phyloP scores from a whole-genome alignment of 1,284 basidiomycete species.

The Volvariella volvacea region DNA sequence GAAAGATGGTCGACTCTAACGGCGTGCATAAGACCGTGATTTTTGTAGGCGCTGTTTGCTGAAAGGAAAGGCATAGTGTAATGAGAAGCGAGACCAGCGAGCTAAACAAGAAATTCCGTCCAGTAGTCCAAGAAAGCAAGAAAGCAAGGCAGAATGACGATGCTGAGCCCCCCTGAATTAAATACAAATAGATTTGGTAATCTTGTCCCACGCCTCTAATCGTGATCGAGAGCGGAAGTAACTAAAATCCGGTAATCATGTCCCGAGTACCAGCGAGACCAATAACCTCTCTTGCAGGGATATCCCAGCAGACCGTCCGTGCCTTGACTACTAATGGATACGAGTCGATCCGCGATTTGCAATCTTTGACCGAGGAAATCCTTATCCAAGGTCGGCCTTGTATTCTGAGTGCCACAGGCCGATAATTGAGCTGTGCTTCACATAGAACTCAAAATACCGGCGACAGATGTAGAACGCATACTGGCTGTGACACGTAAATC shows the following conservation, averaged over 20 bases:
- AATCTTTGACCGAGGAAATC: no score
- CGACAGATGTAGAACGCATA: neutral
- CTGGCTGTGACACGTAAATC: neutral
- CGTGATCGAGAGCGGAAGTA: constrained; percentile 1
- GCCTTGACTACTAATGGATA: no score
- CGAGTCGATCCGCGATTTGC: no score
- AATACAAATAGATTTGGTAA: no score
- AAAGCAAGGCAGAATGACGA: neutral
- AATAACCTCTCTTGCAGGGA: no score
- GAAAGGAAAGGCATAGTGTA: neutral
- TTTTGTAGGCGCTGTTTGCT: constrained; percentile 9
- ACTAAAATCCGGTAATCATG: no score
- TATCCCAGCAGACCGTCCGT: no score
- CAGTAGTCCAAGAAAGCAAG: constrained; percentile 4
- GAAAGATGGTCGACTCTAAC: constrained; percentile 39
- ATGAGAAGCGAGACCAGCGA: constrained; percentile 4
- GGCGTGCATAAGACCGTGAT: constrained; percentile 17
- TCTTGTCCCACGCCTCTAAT: constrained; percentile 3
- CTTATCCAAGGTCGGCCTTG: no score
- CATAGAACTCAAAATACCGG: neutral
- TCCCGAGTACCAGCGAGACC: no score
- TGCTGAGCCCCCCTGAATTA: no score
- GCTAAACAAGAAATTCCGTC: constrained; percentile 3
- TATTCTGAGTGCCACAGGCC: no score
- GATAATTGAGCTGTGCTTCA: no score